Evolutionary conservation across 306 rosid genomes (phyloP).

Genomic region (Bauhinia variegata): DNA sequence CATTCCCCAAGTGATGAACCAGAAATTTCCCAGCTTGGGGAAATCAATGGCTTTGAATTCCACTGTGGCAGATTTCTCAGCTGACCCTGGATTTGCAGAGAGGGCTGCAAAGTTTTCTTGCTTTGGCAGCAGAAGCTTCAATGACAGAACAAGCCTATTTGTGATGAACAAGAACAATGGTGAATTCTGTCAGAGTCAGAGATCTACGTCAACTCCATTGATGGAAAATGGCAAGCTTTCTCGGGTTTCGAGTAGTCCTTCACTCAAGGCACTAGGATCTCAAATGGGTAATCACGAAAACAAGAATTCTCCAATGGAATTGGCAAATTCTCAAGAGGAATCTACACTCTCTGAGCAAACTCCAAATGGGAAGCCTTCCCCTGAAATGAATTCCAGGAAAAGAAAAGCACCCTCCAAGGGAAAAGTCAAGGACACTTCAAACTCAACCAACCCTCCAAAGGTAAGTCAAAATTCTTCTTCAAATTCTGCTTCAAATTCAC

Average conservation of each 20-base stretch:
- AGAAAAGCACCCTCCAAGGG: conserved; percentile 51
- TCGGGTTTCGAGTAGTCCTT: conserved; percentile 78
- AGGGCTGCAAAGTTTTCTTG: conserved; percentile 92
- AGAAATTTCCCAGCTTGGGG: conserved; percentile 39
- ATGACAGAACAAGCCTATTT: conserved; percentile 53
- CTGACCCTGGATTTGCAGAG: conserved; percentile 93
- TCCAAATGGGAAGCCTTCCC: conserved; percentile 56
- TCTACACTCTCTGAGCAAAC: conserved; percentile 70
- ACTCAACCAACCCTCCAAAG: too few species aligned
- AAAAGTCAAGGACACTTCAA: conserved; percentile 12
- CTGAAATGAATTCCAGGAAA: conserved; percentile 69
- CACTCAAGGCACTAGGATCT: conserved; percentile 67
- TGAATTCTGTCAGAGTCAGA: conserved; percentile 44
- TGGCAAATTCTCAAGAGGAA: conserved; percentile 65
- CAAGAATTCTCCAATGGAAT: conserved; percentile 43
- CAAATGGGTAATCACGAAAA: conserved; percentile 48
- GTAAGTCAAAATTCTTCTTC: conserved; percentile 15
- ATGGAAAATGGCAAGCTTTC: conserved; percentile 48
- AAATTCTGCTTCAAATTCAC: conserved; percentile 9
- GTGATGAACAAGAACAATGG: conserved; percentile 39
- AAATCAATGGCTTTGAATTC: conserved; percentile 62
- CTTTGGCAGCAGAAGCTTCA: conserved; percentile 87
- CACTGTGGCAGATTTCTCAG: conserved; percentile 60
- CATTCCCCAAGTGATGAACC: conserved; percentile 38
- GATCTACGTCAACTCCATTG: conserved; percentile 36